Percentiles rank a stretch among this genome's conserved stretches.
Evolutionary conservation across 2,329 filamentous ascomycete genomes (phyloP).

Genomic region (Fusarium sp.): DNA sequence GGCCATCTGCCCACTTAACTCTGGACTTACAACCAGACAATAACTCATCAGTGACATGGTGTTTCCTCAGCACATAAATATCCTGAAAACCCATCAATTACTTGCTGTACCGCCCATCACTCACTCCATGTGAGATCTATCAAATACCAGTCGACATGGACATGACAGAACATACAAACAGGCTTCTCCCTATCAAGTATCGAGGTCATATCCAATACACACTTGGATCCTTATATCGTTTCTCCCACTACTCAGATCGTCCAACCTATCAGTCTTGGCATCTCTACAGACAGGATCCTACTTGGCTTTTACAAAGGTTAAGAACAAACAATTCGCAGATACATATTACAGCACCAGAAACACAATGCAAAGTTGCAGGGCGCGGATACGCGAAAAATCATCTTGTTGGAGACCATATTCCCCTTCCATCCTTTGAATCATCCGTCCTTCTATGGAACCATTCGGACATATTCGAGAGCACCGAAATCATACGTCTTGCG

Average conservation of each 20-base stretch:
- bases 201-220: no score
- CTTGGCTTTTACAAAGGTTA: not conserved
- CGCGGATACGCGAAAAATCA: slow-evolving; percentile 41
- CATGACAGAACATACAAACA: no score
- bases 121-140: not conserved
- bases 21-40: not conserved
- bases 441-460: slow-evolving; percentile 45
- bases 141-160: not conserved
- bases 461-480: slow-evolving; percentile 42
- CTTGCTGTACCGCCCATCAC: not conserved
- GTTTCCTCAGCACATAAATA: not conserved
- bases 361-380: slow-evolving; percentile 8
- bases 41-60: not conserved
- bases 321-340: not conserved
- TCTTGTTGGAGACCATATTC: slow-evolving; percentile 48
- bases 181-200: not conserved
- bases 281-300: not conserved
- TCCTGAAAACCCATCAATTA: not conserved
- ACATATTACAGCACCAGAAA: not conserved
- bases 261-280: not conserved
- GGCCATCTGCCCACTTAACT: slow-evolving; percentile 17
- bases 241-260: no score
- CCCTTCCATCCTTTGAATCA: slow-evolving; percentile 46
- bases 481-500: slow-evolving; percentile 39
- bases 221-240: not conserved